phyloP scores from a whole-genome alignment of 805 yeast species.

The Metschnikowia amazonensis region DNA sequence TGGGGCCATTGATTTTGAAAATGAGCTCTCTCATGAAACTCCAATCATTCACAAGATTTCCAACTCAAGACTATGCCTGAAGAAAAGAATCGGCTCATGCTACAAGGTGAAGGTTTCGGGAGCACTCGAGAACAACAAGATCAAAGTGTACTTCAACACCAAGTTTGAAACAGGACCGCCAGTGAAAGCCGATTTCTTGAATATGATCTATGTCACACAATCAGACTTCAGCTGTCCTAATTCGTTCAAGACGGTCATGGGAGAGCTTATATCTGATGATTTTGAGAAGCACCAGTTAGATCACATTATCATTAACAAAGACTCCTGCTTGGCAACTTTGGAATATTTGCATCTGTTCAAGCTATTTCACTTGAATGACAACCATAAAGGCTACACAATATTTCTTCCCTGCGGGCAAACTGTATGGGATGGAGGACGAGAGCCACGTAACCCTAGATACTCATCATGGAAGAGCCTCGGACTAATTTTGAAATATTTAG shows the following conservation, averaged over 20 bases:
- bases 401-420: conserved; percentile 67
- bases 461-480: conserved; percentile 64
- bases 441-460: conserved; percentile 8
- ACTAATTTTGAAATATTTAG: conserved; percentile 56
- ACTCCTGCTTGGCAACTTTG: conserved; percentile 60
- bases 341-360: conserved; percentile 50
- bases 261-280: conserved; percentile 38
- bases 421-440: conserved; percentile 12
- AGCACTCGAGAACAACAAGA: conserved; percentile 9
- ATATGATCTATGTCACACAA: conserved; percentile 62
- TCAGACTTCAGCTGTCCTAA: conserved; percentile 61
- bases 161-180: conserved; percentile 47
- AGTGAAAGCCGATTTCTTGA: conserved; percentile 50
- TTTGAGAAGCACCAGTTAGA: conserved; percentile 24
- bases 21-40: conserved; percentile 2
- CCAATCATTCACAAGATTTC: conserved; percentile 33
- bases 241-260: conserved; percentile 60
- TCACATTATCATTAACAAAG: conserved; percentile 32
- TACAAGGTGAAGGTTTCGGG: conserved; percentile 35
- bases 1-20: conserved; percentile 35
- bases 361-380: conserved; percentile 50
- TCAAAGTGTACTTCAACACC: conserved; percentile 48
- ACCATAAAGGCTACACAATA: conserved; percentile 63
- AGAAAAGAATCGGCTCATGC: conserved; percentile 59
- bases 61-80: conserved; percentile 53